A percentile compares a stretch with the other conserved stretches of the same genome.
These are phyloP conservation scores for Globisporangium ultimum DNA, from an alignment of 352 stramenopile genomes.

Conservation along the genomic window DNA sequence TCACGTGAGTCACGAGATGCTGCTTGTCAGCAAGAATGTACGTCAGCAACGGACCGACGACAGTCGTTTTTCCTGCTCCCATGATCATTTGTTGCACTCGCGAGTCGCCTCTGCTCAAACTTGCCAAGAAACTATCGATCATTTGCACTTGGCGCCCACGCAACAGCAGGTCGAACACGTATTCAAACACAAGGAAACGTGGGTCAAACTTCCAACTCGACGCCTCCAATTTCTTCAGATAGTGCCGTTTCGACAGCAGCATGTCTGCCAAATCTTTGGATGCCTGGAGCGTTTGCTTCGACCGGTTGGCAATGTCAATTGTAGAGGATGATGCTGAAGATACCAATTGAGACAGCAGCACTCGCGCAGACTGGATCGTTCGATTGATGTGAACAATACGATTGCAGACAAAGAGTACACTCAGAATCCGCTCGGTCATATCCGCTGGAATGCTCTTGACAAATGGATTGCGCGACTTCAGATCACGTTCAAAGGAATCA, in stretches of 20 bases:
- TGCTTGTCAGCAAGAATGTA: conserved; percentile 97
- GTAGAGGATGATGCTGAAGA: neutral
- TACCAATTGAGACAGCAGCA: conserved; percentile 23
- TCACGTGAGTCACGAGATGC: conserved; percentile 96
- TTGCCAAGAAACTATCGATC: conserved; percentile 97
- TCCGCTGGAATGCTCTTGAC: conserved; percentile 20
- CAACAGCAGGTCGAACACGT: conserved; percentile 98
- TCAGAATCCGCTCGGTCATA: conserved; percentile 49
- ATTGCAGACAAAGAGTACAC: conserved; percentile 69
- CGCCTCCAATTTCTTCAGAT: conserved; percentile 31
- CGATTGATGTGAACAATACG: conserved; percentile 85
- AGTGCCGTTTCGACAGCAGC: conserved; percentile 75
- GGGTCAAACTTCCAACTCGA: conserved; percentile 91
- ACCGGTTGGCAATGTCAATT: conserved; percentile 17
- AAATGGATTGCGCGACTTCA: conserved; percentile 72
- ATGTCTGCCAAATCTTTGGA: conserved; percentile 80
- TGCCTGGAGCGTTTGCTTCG: conserved; percentile 74
- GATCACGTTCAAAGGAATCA: conserved; percentile 49
- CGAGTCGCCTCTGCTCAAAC: conserved; percentile 66
- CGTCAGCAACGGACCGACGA: conserved; percentile 97
- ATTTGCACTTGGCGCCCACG: conserved; percentile 98
- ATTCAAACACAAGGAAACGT: conserved; percentile 99
- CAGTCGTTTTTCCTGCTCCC: conserved; percentile 99
- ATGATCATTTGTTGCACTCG: conserved; percentile 99
- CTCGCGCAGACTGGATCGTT: conserved; percentile 50